A percentile compares a stretch with the other conserved stretches of the same genome.
Conservation (phyloP, 116 monocot genomes). For the Trichopus zeylanicus region DNA sequence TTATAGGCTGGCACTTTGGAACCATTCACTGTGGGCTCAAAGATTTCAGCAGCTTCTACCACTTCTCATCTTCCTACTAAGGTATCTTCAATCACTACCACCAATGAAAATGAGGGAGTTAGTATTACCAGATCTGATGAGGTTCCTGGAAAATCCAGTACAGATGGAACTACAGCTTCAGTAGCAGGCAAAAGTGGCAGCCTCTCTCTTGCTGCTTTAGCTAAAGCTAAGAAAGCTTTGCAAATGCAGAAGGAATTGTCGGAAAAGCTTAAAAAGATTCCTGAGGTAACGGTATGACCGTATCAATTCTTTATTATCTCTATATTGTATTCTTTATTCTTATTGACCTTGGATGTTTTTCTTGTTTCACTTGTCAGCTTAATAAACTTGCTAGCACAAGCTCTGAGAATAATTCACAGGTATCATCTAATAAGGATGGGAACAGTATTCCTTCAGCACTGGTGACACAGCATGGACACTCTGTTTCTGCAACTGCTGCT, state of each 20-base stretch:
- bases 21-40: constrained; percentile 28
- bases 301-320: neutral
- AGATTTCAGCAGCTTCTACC: constrained; percentile 23
- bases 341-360: constrained; percentile 10
- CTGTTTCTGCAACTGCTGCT: constrained; percentile 6
- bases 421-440: constrained; percentile 19
- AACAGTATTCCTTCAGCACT: constrained; percentile 4
- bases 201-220: constrained; percentile 90
- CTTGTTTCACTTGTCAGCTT: constrained; percentile 34
- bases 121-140: constrained; percentile 98
- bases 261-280: constrained; percentile 89
- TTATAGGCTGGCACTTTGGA: constrained; percentile 36
- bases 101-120: constrained; percentile 98
- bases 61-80: constrained; percentile 41
- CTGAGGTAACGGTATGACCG: constrained; percentile 29
- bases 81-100: constrained; percentile 95
- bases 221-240: constrained; percentile 94
- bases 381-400: constrained; percentile 40
- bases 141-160: constrained; percentile 99
- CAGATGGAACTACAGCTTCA: constrained; percentile 74
- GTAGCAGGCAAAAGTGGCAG: constrained; percentile 63
- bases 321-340: neutral
- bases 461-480: constrained; percentile 8
- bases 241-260: constrained; percentile 85
- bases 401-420: constrained; percentile 18